A percentile compares a stretch with the other conserved stretches of the same genome.
phyloP scores from a whole-genome alignment of 805 yeast species.

The Yamadazyma sp. region DNA sequence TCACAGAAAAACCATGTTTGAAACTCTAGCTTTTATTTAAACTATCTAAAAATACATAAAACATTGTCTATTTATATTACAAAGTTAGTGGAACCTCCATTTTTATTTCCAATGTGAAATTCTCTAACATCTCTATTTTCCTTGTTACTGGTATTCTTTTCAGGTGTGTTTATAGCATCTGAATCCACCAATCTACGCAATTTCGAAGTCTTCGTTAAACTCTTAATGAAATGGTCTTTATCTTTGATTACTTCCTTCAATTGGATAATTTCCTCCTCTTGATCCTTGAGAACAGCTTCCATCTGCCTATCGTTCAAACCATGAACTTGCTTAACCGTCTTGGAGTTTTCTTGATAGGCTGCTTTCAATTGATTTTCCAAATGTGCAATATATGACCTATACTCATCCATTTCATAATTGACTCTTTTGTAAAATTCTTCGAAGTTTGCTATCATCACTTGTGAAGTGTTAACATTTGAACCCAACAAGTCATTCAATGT shows the following conservation, averaged over 20 bases:
- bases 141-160: slow-evolving; percentile 6
- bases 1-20: slow-evolving; percentile 54
- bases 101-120: slow-evolving; percentile 9
- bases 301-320: slow-evolving; percentile 14
- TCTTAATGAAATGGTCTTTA: slow-evolving; percentile 76
- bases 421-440: slow-evolving; percentile 49
- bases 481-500: slow-evolving; percentile 57
- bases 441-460: slow-evolving; percentile 42
- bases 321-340: slow-evolving; percentile 1
- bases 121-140: slow-evolving; percentile 9
- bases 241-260: slow-evolving; percentile 60
- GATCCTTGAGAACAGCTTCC: slow-evolving; percentile 47
- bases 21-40: background rate
- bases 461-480: slow-evolving; percentile 34
- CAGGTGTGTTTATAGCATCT: slow-evolving; percentile 17
- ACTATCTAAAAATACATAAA: too few relatives aligned
- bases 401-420: slow-evolving; percentile 53
- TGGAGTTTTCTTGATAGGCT: slow-evolving; percentile 18
- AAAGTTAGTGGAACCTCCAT: slow-evolving; percentile 10
- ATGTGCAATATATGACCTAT: slow-evolving; percentile 56
- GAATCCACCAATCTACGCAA: slow-evolving; percentile 48
- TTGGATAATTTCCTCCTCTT: slow-evolving; percentile 65
- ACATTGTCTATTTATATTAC: slow-evolving; percentile 8
- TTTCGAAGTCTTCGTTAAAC: slow-evolving; percentile 63
- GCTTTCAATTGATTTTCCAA: slow-evolving; percentile 53